Base-by-base conservation (phyloP, 2,329 filamentous ascomycete genomes). In the Cephalotrichum gorgonifer region DNA sequence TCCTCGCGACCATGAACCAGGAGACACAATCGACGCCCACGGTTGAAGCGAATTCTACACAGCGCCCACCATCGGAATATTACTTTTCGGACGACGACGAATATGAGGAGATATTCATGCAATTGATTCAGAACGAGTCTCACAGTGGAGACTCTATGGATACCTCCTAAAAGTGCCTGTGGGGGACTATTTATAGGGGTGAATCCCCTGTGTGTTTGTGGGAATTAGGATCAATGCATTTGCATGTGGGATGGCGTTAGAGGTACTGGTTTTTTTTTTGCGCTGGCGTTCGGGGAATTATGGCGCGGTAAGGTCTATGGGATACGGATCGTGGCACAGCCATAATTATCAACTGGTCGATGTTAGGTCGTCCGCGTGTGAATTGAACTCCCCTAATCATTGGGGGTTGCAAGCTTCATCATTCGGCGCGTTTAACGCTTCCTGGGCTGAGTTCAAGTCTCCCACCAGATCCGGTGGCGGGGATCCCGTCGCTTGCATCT, bases 401-500 rank as follows among this genome's bases (percentile, higher is more conserved):
- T 83, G 80, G 50, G 74, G 75, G 52, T 78, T 76, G 57, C 80
- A 84, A 17, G 52, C 49, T 25, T 76, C 71, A 56, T 83, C 80
- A 55, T 83, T 80, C 25, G 77, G 72, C 30, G 68, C 73, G 39
- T 73, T 76, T 51, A 84, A 71, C 6, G 76, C 78, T 55, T 91
- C 87, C 60, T 91, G 87, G 17, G 86, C 85, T 45, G 86, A 85
- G 49, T 83, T 82, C 79, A 95, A 85, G 62, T 95, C 88, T 50
- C 90, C 91, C 15, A 98, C 86, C 17, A 98, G 72, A 64, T 97
- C 93, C 33, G 87, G 76, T 1, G 93, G 93, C 42, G 93, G 93
- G 20, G 87, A 89, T 9, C 93, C 93, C 53, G 86, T 85, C 47
- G 84, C 84, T 90, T 98, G 93, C 93, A 98, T 98, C 91, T 96